Conservation (phyloP, 108 stramenopile genomes). For the Cylindrotheca fusiformis region DNA sequence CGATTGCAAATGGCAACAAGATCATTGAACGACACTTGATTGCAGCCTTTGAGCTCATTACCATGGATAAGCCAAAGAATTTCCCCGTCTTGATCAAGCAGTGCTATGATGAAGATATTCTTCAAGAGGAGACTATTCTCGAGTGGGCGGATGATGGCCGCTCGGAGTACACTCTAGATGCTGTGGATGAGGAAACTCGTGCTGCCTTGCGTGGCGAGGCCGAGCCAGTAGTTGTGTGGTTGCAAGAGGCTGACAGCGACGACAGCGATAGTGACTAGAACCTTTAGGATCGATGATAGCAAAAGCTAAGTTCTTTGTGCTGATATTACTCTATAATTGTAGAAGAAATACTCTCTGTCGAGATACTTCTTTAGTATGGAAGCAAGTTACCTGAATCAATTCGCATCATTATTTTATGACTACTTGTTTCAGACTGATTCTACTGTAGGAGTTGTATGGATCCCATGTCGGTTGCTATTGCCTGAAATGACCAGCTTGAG, state of each 20-base stretch:
- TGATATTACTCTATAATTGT: too few species aligned
- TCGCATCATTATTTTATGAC: too few species aligned
- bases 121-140: conserved; percentile 88
- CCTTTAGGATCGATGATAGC: too few species aligned
- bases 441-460: too few species aligned
- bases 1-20: conserved; percentile 66
- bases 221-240: conserved; percentile 87
- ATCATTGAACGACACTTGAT: conserved; percentile 89
- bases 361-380: too few species aligned
- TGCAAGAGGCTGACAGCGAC: conserved; percentile 84
- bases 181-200: conserved; percentile 77
- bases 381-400: too few species aligned
- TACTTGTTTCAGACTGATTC: too few species aligned
- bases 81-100: conserved; percentile 91
- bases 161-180: conserved; percentile 66
- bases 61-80: conserved; percentile 81
- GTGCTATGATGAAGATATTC: conserved; percentile 85
- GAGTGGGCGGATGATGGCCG: conserved; percentile 90
- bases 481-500: neutral
- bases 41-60: conserved; percentile 68
- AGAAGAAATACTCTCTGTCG: too few species aligned
- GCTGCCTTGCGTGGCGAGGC: conserved; percentile 75
- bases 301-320: too few species aligned
- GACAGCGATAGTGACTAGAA: conserved; percentile 52
- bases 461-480: too few species aligned